These are phyloP conservation scores for Neocucurbitaria cava DNA, from an alignment of 2,329 filamentous ascomycete species.

Conservation along the genomic window DNA sequence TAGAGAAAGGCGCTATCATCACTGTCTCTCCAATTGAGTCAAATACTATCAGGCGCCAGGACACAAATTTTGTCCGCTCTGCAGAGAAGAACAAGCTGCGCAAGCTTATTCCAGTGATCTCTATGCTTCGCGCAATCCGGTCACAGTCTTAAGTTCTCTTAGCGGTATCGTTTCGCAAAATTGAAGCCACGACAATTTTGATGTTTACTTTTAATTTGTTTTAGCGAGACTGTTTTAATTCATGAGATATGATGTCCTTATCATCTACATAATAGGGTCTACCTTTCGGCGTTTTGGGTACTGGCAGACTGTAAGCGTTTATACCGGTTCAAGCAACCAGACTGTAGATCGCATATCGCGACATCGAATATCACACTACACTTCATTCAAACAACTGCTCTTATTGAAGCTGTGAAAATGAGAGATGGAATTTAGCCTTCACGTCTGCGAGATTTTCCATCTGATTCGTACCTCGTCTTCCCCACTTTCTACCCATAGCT, in stretches of 20 bases:
- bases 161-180: background rate
- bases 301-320: slow-evolving; percentile 4
- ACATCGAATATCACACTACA: slow-evolving; percentile 3
- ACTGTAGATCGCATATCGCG: slow-evolving; percentile 10
- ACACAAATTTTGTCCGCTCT: slow-evolving; percentile 26
- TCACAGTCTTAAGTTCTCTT: slow-evolving; percentile 3
- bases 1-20: slow-evolving; percentile 16
- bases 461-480: background rate
- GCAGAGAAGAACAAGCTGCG: slow-evolving; percentile 25
- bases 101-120: slow-evolving; percentile 19
- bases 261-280: slow-evolving; percentile 8
- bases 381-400: background rate
- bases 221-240: slow-evolving; percentile 1
- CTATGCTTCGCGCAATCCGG: slow-evolving; percentile 15
- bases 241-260: slow-evolving; percentile 1
- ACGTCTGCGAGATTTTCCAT: background rate
- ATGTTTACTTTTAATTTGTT: background rate
- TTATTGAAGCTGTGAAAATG: background rate
- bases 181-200: background rate
- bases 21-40: slow-evolving; percentile 14
- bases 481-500: background rate
- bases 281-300: slow-evolving; percentile 9
- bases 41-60: slow-evolving; percentile 20
- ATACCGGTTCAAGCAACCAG: slow-evolving; percentile 9
- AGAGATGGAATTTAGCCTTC: background rate